phyloP scores from a whole-genome alignment of 129 eudicot species.

The Lactuca sativa region DNA sequence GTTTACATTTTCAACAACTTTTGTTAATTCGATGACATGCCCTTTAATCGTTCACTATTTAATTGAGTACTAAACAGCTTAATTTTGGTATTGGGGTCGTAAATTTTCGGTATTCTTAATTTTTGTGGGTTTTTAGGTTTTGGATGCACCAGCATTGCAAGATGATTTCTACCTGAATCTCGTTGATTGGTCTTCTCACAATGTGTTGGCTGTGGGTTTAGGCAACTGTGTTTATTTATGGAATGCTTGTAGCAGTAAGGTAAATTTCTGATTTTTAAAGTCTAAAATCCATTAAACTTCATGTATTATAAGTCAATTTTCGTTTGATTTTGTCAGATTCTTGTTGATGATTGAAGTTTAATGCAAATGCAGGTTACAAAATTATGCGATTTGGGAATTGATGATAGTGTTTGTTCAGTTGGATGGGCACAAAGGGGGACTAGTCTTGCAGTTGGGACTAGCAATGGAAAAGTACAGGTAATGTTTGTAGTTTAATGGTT shows the following conservation, averaged over 20 bases:
- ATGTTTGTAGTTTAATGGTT: background rate
- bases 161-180: conserved; percentile 97
- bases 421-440: conserved; percentile 97
- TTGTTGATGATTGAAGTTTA: conserved; percentile 8
- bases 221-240: conserved; percentile 91
- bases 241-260: conserved; percentile 99
- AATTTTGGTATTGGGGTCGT: too few species aligned
- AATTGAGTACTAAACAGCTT: background rate
- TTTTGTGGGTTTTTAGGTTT: conserved; percentile 46
- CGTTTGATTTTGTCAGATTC: background rate
- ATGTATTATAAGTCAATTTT: background rate
- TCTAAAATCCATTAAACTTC: background rate
- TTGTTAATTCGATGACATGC: background rate
- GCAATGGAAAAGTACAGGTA: conserved; percentile 89
- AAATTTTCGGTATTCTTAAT: background rate
- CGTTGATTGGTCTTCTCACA: conserved; percentile 95
- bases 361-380: conserved; percentile 68
- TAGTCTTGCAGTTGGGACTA: conserved; percentile 90
- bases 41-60: background rate
- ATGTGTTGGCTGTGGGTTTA: conserved; percentile 90
- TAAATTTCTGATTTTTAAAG: conserved; percentile 15
- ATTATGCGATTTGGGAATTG: conserved; percentile 86
- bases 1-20: conserved; percentile 29
- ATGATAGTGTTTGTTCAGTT: conserved; percentile 95
- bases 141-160: conserved; percentile 99